phyloP scores from a whole-genome alignment of 306 rosid species.

The Herpetospermum pedunculosum region DNA sequence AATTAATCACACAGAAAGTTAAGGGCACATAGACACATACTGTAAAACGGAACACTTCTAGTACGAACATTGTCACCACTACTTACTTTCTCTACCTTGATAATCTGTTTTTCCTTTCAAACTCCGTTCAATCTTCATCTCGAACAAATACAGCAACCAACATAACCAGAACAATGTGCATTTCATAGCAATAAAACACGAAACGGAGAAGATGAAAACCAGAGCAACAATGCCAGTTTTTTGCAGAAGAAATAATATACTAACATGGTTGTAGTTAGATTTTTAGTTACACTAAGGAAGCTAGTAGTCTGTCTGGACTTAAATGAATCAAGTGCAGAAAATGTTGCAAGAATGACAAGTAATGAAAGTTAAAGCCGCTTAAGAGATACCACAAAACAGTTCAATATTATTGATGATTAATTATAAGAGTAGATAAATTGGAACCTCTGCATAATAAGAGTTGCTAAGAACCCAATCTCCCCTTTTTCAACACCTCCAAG shows the following conservation, averaged over 20 bases:
- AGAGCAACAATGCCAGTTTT: slow-evolving; percentile 5
- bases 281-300: slow-evolving; percentile 11
- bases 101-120: background rate
- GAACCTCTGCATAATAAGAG: slow-evolving; percentile 33
- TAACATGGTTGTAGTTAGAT: slow-evolving; percentile 19
- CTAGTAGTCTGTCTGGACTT: slow-evolving; percentile 17
- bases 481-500: slow-evolving; percentile 38
- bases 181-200: slow-evolving; percentile 11
- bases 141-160: slow-evolving; percentile 8
- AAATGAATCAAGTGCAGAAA: slow-evolving; percentile 19
- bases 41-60: background rate
- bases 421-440: slow-evolving; percentile 19
- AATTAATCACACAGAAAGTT: background rate
- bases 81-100: background rate
- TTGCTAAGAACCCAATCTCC: slow-evolving; percentile 23
- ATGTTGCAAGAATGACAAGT: slow-evolving; percentile 20
- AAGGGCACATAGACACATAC: background rate
- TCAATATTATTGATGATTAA: slow-evolving; percentile 27
- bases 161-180: slow-evolving; percentile 11
- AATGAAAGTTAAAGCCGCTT: slow-evolving; percentile 21
- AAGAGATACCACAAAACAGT: slow-evolving; percentile 27
- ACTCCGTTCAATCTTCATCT: background rate
- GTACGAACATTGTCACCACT: background rate
- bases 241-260: slow-evolving; percentile 13
- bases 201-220: slow-evolving; percentile 7